Base-by-base conservation (phyloP, 2,329 filamentous ascomycete species). In the Anisogramma anomala region DNA sequence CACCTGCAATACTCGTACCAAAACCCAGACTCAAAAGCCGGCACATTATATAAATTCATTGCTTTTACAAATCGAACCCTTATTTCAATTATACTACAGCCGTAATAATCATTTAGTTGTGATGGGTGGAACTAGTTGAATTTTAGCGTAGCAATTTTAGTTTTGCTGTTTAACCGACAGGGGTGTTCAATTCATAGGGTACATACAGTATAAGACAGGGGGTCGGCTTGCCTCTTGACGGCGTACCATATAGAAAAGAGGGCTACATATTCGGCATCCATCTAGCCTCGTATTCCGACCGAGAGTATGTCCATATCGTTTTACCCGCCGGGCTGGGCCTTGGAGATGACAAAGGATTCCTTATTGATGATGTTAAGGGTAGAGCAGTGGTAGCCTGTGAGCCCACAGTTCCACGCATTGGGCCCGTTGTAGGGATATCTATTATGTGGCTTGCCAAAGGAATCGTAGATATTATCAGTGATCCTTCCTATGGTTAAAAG, bases 381-480 rank as follows among this genome's bases (percentile, higher is more conserved):
- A 22, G 33, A 37, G 34, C 42, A 45, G 30, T 45, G 42, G 38
- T 37, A 37, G 6, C 42, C 42, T 13, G 42, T 38, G 9, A 45
- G 17, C 13, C 19, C 38, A 25, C 42, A 45, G 33, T 45, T 15
- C 19, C 17, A 41, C 3, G 42, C 42, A 13, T 45, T 34, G 1
- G 42, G 42, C 13, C 42, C 42, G 15, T 45, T 38, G 17, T 38
- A 56, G 34, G 54, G 55, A 45, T 56, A 59, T 22, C 56, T 53
- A 32, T 56, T 53, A 36, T 58, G 55, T 15, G 54, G 53, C 32
- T 57, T 52, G 39, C 57, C 52, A 44, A 61, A 58, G 27, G 52
- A 53, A 41, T 57, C 53, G 46, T 56, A 55, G 31, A 61, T 57
- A 42, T 60, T 57, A 19, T 56, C 58, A 1, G 54, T 54, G 31